Percentiles rank a stretch among this genome's conserved stretches.
phyloP scores from a whole-genome alignment of 2,329 filamentous ascomycete genomes.

The Paecilomyces niveus region DNA sequence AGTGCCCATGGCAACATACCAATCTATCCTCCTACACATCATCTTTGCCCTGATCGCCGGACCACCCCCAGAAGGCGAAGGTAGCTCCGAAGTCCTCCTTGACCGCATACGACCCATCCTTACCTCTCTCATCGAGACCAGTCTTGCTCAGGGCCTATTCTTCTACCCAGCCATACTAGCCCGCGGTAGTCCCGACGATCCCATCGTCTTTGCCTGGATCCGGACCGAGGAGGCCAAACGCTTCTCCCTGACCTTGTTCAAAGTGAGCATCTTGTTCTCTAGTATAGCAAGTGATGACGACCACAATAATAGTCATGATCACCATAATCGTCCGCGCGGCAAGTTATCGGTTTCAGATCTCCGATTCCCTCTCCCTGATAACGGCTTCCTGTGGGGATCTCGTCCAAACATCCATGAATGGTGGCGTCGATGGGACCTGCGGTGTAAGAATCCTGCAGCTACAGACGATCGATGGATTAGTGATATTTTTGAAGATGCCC shows the following conservation, averaged over 20 bases:
- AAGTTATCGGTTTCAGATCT: constrained; percentile 10
- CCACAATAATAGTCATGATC: no score
- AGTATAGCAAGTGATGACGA: constrained; percentile 2
- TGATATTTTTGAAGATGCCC: constrained; percentile 1
- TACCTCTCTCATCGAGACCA: constrained; percentile 16
- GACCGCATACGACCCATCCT: constrained; percentile 11
- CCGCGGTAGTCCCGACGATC: constrained; percentile 5
- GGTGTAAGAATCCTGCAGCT: constrained; percentile 2
- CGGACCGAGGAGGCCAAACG: constrained; percentile 23
- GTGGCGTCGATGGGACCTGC: constrained; percentile 6
- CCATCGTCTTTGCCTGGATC: constrained; percentile 14
- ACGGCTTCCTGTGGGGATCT: constrained; percentile 6
- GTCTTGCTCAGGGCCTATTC: constrained; percentile 19
- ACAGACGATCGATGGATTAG: constrained; percentile 7
- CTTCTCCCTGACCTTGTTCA: constrained; percentile 21
- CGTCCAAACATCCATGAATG: constrained; percentile 3
- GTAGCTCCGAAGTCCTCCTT: constrained; percentile 4
- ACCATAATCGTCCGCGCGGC: neutral
- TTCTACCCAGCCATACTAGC: constrained; percentile 21
- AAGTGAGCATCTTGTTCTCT: constrained; percentile 5
- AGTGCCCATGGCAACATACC: constrained; percentile 26
- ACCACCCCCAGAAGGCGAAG: neutral
- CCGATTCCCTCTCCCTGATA: constrained; percentile 10
- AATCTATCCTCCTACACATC: constrained; percentile 23
- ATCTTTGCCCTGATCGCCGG: constrained; percentile 16